phyloP scores from a whole-genome alignment of 352 stramenopile species.

The Globisporangium camurandrum region DNA sequence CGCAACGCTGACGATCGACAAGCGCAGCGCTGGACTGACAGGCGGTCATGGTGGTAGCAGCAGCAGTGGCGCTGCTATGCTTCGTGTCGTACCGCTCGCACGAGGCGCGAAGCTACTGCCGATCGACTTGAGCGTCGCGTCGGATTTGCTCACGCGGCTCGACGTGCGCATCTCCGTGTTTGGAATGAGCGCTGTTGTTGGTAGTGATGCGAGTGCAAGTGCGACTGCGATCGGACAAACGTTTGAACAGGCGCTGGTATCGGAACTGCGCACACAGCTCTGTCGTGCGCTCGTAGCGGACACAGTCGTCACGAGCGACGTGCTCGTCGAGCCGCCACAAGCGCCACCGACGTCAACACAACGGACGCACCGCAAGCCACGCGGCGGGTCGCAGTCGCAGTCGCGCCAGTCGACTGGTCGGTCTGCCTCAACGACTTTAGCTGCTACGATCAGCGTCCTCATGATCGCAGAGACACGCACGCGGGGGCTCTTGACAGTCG shows the following conservation, averaged over 20 bases:
- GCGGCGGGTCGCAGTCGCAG: constrained; percentile 3
- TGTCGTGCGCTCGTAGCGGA: neutral
- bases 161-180: constrained; percentile 39
- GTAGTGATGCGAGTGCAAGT: too few species aligned
- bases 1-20: constrained; percentile 23
- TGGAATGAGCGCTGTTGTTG: constrained; percentile 23
- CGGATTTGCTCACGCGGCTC: constrained; percentile 19
- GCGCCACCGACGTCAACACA: constrained; percentile 1
- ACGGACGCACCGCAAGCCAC: constrained; percentile 1
- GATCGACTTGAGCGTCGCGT: constrained; percentile 33
- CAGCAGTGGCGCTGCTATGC: constrained; percentile 26
- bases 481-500: constrained; percentile 33
- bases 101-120: constrained; percentile 9
- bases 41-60: too few species aligned
- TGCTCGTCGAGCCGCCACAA: constrained; percentile 26
- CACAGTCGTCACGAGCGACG: constrained; percentile 18
- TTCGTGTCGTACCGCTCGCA: constrained; percentile 19
- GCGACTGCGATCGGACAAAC: constrained; percentile 29
- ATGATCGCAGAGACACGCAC: constrained; percentile 31
- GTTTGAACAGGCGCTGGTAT: constrained; percentile 25
- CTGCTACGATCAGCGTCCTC: constrained; percentile 32
- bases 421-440: too few species aligned
- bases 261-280: constrained; percentile 16
- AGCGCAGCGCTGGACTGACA: too few species aligned
- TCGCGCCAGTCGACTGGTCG: too few species aligned